Conservation (phyloP, 164 flowering plant genomes). For the Cinnamomum micranthum region DNA sequence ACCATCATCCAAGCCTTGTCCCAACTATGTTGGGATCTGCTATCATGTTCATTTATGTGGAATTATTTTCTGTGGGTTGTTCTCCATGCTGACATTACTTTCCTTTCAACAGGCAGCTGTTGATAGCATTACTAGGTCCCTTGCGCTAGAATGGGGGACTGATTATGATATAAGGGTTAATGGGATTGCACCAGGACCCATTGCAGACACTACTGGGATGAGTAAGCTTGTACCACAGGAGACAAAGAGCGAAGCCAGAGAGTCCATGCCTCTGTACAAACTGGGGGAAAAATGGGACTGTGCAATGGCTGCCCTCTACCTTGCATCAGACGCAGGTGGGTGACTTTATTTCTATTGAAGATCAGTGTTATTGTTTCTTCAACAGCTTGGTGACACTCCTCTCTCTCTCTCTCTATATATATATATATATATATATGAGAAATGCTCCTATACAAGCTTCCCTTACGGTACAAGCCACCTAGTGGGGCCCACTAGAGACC, state of each 20-base stretch:
- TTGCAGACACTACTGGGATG: constrained; percentile 71
- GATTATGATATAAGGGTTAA: constrained; percentile 87
- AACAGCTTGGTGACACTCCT: background rate
- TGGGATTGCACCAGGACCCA: constrained; percentile 91
- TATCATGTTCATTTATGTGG: background rate
- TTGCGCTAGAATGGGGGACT: constrained; percentile 91
- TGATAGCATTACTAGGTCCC: constrained; percentile 65
- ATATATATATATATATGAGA: no score
- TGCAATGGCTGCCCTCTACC: constrained; percentile 86
- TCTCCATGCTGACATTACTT: background rate
- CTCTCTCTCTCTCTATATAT: background rate
- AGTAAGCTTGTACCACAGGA: constrained; percentile 72
- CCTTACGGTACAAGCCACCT: no score
- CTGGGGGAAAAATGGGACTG: constrained; percentile 90
- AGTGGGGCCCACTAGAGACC: no score
- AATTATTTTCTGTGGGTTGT: background rate
- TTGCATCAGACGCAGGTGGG: constrained; percentile 20
- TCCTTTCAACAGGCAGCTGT: constrained; percentile 63
- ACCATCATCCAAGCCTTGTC: no score
- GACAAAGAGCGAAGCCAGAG: constrained; percentile 36
- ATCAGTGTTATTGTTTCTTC: no score
- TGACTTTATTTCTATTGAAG: background rate
- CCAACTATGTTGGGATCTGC: no score
- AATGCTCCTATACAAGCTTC: no score
- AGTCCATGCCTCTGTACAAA: constrained; percentile 52